These are phyloP conservation scores for Lipomyces yamadae DNA, from an alignment of 805 yeast genomes.

Conservation along the genomic window DNA sequence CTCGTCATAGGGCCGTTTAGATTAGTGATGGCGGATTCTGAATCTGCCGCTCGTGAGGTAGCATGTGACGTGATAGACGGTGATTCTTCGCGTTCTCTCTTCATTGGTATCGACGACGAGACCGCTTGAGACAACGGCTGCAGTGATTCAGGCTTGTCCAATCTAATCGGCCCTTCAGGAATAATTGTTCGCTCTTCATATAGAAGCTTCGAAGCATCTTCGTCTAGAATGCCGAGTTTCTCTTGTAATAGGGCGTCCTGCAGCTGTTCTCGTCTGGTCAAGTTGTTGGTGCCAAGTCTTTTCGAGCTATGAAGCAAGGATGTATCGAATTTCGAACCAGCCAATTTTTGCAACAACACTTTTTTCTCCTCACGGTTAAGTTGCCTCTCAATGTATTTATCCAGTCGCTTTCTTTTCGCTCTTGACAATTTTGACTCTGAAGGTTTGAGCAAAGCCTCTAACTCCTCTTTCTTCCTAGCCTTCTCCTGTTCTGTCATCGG, in stretches of 20 bases:
- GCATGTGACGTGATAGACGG: not conserved
- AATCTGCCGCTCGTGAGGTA: not conserved
- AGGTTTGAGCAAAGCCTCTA: constrained; percentile 64
- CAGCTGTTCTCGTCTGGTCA: constrained; percentile 70
- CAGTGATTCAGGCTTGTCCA: not conserved
- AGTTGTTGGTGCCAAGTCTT: constrained; percentile 72
- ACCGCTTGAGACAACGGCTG: not conserved
- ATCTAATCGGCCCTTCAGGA: constrained; percentile 54
- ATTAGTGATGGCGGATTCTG: not conserved
- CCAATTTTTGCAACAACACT: constrained; percentile 70
- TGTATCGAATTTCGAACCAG: constrained; percentile 70
- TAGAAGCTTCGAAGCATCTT: constrained; percentile 61
- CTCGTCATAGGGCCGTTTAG: not conserved
- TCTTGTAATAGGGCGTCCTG: constrained; percentile 77
- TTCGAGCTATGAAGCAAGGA: constrained; percentile 72
- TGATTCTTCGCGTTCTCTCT: not conserved
- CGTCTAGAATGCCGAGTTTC: constrained; percentile 70
- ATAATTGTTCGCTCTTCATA: constrained; percentile 69
- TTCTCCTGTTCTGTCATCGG: constrained; percentile 71
- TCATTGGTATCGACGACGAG: not conserved
- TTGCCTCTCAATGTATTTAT: constrained; percentile 91
- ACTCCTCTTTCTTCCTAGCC: constrained; percentile 63
- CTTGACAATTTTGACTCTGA: constrained; percentile 71
- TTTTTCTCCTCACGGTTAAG: constrained; percentile 86
- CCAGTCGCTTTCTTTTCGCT: constrained; percentile 75